Percentiles rank a stretch among this genome's conserved stretches.
Conservation (phyloP, 805 yeast genomes). For the Ogataea naganishii region DNA sequence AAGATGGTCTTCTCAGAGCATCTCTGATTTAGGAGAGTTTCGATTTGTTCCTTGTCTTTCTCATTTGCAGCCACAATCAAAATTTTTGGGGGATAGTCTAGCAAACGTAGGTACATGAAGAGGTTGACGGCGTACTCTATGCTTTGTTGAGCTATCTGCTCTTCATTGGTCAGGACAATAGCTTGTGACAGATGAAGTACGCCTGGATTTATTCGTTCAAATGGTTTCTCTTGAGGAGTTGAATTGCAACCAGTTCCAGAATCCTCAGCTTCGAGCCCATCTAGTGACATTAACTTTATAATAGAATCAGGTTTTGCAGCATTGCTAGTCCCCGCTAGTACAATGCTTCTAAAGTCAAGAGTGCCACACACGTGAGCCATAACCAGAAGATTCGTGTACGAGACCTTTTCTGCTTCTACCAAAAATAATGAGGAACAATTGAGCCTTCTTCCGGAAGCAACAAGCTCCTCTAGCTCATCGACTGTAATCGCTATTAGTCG, state of each 20-base stretch:
- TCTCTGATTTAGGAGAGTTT: conserved; percentile 28
- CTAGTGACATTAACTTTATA: not conserved
- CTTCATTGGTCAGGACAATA: conserved; percentile 23
- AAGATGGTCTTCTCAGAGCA: conserved; percentile 14
- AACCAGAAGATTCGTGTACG: too few relatives aligned
- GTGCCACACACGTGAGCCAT: too few relatives aligned
- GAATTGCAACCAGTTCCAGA: conserved; percentile 21
- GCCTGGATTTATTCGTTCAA: too few relatives aligned
- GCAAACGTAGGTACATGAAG: conserved; percentile 35
- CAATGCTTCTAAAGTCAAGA: too few relatives aligned
- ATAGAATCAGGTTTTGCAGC: not conserved
- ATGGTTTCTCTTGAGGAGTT: too few relatives aligned
- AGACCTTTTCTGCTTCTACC: too few relatives aligned
- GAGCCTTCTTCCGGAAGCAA: too few relatives aligned
- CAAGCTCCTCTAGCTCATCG: too few relatives aligned
- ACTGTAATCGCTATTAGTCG: too few relatives aligned
- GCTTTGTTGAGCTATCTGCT: conserved; percentile 16
- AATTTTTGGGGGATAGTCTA: conserved; percentile 34
- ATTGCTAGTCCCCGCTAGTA: too few relatives aligned
- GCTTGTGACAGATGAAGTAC: too few relatives aligned
- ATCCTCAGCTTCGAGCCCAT: conserved; percentile 20
- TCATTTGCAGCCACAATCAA: conserved; percentile 31
- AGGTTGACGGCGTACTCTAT: conserved; percentile 35
- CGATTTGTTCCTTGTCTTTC: conserved; percentile 32
- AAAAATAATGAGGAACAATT: too few relatives aligned